Evolutionary conservation across 2,329 filamentous ascomycete genomes (phyloP), one percentile per base, ranked within the genome.

Genomic region (Sporothrix pallida): DNA sequence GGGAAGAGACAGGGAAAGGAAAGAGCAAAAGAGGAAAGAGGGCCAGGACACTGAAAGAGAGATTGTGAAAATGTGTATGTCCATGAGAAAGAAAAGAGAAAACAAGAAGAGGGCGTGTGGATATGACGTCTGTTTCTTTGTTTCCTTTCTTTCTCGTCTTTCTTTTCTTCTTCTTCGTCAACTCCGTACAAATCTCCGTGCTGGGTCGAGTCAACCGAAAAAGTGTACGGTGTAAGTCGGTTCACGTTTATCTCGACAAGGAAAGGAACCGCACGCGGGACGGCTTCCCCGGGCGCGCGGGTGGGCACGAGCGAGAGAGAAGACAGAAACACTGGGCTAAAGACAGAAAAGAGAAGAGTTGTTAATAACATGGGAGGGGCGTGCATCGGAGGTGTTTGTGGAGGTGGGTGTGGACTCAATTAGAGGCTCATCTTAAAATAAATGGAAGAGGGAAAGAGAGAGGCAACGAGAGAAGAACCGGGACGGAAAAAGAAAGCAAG

Each of bases 211-310:
- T n/a, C 17, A 23, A 20, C 4, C 12, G 23, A 10, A 54, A 20
- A 12, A 20, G 58, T 20, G n/a, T n/a, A n/a, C n/a, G 31, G 31
- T 37, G 4, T 37, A 5, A 37, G 31, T 37, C 31, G 31, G 31
- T 37, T 37, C 4, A 37, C 31, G 31, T 37, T 37, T 37, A 37
- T 31, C 12, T 26, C 12, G 31, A 12, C 13, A 52, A 68, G 44
- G 48, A 69, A 54, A 44, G 48, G 26, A 69, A 44, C 15, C 48
- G 67, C 15, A n/a, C 67, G 46, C 68, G 17, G 68, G 50, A 70
- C 68, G 50, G 68, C 31, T 70, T 56, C 50, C 31, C 68, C 50
- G 68, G 50, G 68, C 26, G 31, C 26, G 50, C 31, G 42, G 52
- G 42, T 60, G 54, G 42, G 63, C 60, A 65, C 37, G 37, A 65